Conservation (phyloP, 768 basidiomycete species). For the Guyanaporus albipodus region DNA sequence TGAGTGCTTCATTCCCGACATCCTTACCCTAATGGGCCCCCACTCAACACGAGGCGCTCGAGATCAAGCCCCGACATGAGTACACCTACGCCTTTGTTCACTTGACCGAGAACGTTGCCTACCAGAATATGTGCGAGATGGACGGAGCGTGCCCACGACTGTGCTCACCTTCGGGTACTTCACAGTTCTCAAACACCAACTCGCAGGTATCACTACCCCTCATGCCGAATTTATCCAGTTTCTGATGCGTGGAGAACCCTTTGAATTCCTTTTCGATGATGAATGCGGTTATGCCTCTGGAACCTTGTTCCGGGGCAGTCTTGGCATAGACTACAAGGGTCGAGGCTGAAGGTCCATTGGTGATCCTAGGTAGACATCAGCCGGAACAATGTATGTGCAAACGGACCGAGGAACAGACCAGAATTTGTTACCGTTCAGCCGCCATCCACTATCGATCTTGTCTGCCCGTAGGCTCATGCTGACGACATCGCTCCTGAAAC, state of each 20-base stretch:
- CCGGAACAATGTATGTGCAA: background rate
- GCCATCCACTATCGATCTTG: conserved; percentile 71
- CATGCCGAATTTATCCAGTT: conserved; percentile 97
- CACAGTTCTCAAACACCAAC: conserved; percentile 85
- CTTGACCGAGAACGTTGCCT: conserved; percentile 82
- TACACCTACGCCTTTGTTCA: conserved; percentile 78
- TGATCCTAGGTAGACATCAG: conserved; percentile 61
- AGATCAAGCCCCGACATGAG: conserved; percentile 94
- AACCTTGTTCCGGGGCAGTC: conserved; percentile 69
- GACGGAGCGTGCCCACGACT: background rate
- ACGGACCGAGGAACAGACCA: conserved; percentile 48
- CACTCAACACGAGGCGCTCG: conserved; percentile 87
- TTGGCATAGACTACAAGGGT: conserved; percentile 93
- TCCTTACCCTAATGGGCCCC: conserved; percentile 82
- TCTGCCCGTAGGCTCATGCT: conserved; percentile 86
- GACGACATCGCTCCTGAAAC: conserved; percentile 74
- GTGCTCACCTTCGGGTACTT: conserved; percentile 75
- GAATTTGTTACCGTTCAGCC: conserved; percentile 88
- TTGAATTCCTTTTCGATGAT: conserved; percentile 78
- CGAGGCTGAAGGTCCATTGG: conserved; percentile 88
- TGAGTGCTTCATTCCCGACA: background rate
- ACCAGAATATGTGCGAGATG: background rate
- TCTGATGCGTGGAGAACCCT: conserved; percentile 87
- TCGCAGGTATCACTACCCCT: conserved; percentile 94
- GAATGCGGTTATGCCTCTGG: conserved; percentile 91